Evolutionary conservation across 176 grass and related monocot species (phyloP).

Genomic region (Hordeum vulgare): MorexV3_pseudomolecules_assembly NC_058518.1:501803705-501804204

Average conservation of each 20-base stretch:
- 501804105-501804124: neutral
- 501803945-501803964: constrained; percentile 22
- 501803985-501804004: constrained; percentile 14
- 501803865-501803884: constrained; percentile 26
- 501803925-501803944: constrained; percentile 35
- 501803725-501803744: neutral
- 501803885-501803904: constrained; percentile 18
- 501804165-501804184: constrained; percentile 42
- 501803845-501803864: constrained; percentile 31
- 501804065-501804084: constrained; percentile 33
- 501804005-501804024: neutral
- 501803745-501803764: neutral
- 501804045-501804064: constrained; percentile 14
- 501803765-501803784: neutral
- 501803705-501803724: neutral
- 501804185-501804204: constrained; percentile 99
- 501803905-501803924: neutral
- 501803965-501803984: neutral
- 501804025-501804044: constrained; percentile 3
- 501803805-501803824: constrained; percentile 18
- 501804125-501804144: neutral
- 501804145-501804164: neutral
- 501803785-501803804: neutral
- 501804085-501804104: constrained; percentile 11
- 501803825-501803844: constrained; percentile 18